These are phyloP conservation scores for Trichoderma sp. DNA, from an alignment of 2,329 filamentous ascomycete species.

Conservation along the genomic window DNA sequence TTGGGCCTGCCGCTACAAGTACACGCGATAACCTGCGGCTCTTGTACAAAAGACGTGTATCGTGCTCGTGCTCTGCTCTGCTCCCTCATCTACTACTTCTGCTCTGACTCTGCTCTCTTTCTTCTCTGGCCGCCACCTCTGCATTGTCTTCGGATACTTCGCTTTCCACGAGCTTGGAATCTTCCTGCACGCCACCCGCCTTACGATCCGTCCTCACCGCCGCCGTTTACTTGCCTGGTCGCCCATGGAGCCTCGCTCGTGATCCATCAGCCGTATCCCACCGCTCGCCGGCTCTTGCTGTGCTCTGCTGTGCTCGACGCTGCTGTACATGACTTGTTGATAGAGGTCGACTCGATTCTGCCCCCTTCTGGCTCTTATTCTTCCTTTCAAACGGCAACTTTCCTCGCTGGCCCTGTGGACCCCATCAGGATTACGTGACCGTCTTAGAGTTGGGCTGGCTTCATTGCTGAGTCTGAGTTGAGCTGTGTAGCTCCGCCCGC, in stretches of 20 bases:
- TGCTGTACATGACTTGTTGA: no score
- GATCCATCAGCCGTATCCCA: background rate
- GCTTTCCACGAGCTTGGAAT: constrained; percentile 14
- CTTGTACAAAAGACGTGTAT: constrained; percentile 13
- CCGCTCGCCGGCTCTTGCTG: background rate
- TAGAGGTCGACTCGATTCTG: no score
- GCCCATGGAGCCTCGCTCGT: background rate
- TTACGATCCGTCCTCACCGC: constrained; percentile 24
- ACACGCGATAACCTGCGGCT: background rate
- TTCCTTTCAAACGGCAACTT: no score
- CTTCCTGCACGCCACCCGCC: constrained; percentile 15
- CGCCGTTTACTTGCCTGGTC: constrained; percentile 12
- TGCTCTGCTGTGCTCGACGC: background rate
- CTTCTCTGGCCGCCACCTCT: background rate
- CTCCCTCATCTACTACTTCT: no score
- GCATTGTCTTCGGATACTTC: constrained; percentile 16
- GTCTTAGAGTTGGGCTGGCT: constrained; percentile 14
- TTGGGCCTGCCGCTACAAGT: background rate
- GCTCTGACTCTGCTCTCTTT: no score
- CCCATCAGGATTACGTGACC: constrained; percentile 21
- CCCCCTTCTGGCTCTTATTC: no score
- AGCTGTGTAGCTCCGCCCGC: constrained; percentile 4
- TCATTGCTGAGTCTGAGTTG: constrained; percentile 5
- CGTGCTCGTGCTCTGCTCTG: background rate
- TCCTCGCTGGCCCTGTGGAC: constrained; percentile 2